phyloP scores from a whole-genome alignment of 257 asterid genomes.

The Scutellaria minor region DNA sequence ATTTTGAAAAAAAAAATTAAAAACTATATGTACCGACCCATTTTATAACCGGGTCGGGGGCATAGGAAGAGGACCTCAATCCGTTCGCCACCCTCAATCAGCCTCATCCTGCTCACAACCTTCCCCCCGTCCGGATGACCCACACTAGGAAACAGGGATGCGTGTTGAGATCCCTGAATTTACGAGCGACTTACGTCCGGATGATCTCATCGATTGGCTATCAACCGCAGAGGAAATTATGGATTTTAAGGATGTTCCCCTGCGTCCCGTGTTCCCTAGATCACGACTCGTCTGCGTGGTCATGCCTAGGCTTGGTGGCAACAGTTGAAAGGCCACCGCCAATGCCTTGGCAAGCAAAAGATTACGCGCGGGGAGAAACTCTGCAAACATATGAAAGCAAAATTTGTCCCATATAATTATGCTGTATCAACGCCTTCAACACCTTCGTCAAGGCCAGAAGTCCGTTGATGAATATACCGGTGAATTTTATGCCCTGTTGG shows the following conservation, averaged over 20 bases:
- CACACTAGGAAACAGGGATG: too few species aligned
- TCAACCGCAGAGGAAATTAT: neutral
- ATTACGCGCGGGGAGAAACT: neutral
- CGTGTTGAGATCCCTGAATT: too few species aligned
- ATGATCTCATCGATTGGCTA: neutral
- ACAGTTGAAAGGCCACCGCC: neutral
- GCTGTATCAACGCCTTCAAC: neutral
- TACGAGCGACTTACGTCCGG: too few species aligned
- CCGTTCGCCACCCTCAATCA: too few species aligned
- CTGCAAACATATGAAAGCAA: neutral
- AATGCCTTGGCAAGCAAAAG: neutral
- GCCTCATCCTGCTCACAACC: too few species aligned
- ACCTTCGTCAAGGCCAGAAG: neutral
- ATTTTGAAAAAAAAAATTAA: too few species aligned
- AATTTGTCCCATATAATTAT: neutral
- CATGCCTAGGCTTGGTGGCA: neutral
- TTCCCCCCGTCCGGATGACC: too few species aligned
- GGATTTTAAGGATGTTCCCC: neutral
- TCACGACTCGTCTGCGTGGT: neutral
- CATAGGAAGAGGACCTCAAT: too few species aligned
- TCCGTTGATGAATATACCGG: neutral
- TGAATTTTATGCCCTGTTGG: neutral
- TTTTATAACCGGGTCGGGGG: too few species aligned
- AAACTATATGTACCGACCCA: too few species aligned
- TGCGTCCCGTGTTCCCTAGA: neutral